Evolutionary conservation across 2,329 filamentous ascomycete species (phyloP), one percentile per base, ranked within the genome.

Genomic region (Neoarthrinium moseri): DNA sequence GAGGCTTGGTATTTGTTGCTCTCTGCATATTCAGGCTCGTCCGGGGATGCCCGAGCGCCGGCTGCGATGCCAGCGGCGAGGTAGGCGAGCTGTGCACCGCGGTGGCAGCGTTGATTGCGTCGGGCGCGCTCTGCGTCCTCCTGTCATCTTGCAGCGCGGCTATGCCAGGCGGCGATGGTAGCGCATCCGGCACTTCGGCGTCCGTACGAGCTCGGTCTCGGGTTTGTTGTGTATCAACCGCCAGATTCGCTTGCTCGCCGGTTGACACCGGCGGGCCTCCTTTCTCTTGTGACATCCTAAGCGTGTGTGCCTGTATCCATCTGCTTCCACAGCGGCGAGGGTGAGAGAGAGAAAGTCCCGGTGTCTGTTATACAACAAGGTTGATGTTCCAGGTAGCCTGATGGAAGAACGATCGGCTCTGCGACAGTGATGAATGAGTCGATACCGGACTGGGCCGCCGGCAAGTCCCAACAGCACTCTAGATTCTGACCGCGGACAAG

Each of bases 111-210:
- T 39, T 29, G 18, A 38, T 20, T 1, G 23, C 43, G 34, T 38
- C 26, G 17, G 43, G 43, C 12, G 34, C 33, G 27, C 43, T 45
- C 15, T 39, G 22, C 13, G 43, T 39, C 24, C 32, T 45, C 34
- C 43, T 10, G 5, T 45, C 43, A 29, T 45, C 43, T n/a, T 22
- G 21, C 13, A 36, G n/a, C 24, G 24, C 32, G 13, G 5, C 4
- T 6, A 24, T 20, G 15, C 23, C 22, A 23, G 32, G 41, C 15
- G 41, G 29, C 23, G 39, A 29, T 8, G 11, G 27, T 3, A 12
- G 32, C 18, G n/a, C 7, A n/a, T 40, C 23, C 37, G 37, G 21
- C 22, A n/a, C n/a, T 11, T n/a, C n/a, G n/a, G 37, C 23, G 24
- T 27, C 35, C 35, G 20, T 17, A 18, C 15, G 37, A 18, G 24